Percentiles rank a stretch among this genome's conserved stretches.
Conservation (phyloP, 148 eudicot genomes). For the Silene latifolia region DNA sequence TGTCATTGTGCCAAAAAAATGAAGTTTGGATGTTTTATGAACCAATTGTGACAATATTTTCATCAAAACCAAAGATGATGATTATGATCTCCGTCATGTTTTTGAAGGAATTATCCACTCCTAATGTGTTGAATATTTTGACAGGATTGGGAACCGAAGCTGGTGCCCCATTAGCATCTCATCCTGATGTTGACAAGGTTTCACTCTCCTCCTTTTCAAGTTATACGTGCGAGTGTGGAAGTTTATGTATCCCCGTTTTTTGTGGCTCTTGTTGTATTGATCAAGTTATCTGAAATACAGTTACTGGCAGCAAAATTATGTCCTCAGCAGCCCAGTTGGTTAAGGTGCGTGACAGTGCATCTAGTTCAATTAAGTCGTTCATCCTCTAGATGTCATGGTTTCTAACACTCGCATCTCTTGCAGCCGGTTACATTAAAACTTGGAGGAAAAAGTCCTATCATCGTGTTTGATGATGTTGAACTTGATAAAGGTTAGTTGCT, state of each 20-base stretch:
- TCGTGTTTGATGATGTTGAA: slow-evolving; percentile 94
- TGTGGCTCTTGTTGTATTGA: slow-evolving; percentile 1
- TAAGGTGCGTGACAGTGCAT: slow-evolving; percentile 43
- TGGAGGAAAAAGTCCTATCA: slow-evolving; percentile 97
- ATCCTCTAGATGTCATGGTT: neutral
- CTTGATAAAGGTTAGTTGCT: slow-evolving; percentile 76
- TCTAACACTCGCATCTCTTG: slow-evolving; percentile 22
- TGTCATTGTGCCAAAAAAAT: neutral
- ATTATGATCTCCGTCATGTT: slow-evolving; percentile 11
- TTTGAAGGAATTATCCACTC: slow-evolving; percentile 86
- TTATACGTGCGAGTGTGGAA: neutral
- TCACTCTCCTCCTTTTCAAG: slow-evolving; percentile 6
- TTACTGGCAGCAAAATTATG: slow-evolving; percentile 94
- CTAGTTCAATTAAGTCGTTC: neutral
- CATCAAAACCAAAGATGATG: neutral
- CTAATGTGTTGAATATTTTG: slow-evolving; percentile 67
- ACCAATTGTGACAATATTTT: neutral
- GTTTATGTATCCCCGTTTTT: neutral
- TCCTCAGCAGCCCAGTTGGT: slow-evolving; percentile 83
- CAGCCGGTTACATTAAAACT: slow-evolving; percentile 98
- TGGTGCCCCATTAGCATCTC: slow-evolving; percentile 90
- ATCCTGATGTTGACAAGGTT: slow-evolving; percentile 98
- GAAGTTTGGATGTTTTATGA: neutral
- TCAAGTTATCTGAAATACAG: slow-evolving; percentile 24
- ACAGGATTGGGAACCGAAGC: slow-evolving; percentile 93